Evolutionary conservation across 2,329 filamentous ascomycete species (phyloP), one percentile per base, ranked within the genome.

Genomic region (Pseudogymnoascus sp.): DNA sequence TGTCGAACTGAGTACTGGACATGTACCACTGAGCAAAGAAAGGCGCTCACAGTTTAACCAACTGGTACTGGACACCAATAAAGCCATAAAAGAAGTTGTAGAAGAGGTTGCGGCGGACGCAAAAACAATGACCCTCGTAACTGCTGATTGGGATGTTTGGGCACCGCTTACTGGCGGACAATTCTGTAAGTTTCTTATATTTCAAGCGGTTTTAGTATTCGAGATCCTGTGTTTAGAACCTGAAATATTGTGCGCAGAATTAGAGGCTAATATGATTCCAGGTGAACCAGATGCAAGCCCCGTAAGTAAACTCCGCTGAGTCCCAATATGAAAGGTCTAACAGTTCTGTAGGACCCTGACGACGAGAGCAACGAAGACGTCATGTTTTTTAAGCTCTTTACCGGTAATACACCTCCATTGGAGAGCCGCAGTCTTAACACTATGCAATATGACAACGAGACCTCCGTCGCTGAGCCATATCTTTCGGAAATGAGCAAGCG

Each of bases 371-470:
- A 74, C 62, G 66, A 66, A 1, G 66, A 74, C 17, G 60, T 74
- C 63, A 69, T 70, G 12, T 76, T 75, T 63, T 67, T 75, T 68
- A 74, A 75, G 65, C 65, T 62, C 21, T 64, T 69, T 63, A 71
- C 65, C 15, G 13, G 63, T 4, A 59, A 7, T 38, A 51, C 29
- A 1, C 29, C 48, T 2, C 48, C 29, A 2, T 55, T 55, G 10
- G 48, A 33, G 29, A 12, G 48, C 9, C 48, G 48, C 48, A 35
- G 48, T 21, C 48, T 55, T 12, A 59, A 36, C 25, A 61, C 9
- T 39, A 62, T 33, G 58, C 48, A 58, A 41, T 65, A 44, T 17
- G 55, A 58, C 59, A 66, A 44, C n/a, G 59, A 61, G 48, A 68
- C 58, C 58, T 51, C 55, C 39, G 42, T 25, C 48, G 38, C 38